Base-by-base conservation (phyloP, 2,329 filamentous ascomycete genomes). In the Fusarium concolor region DNA sequence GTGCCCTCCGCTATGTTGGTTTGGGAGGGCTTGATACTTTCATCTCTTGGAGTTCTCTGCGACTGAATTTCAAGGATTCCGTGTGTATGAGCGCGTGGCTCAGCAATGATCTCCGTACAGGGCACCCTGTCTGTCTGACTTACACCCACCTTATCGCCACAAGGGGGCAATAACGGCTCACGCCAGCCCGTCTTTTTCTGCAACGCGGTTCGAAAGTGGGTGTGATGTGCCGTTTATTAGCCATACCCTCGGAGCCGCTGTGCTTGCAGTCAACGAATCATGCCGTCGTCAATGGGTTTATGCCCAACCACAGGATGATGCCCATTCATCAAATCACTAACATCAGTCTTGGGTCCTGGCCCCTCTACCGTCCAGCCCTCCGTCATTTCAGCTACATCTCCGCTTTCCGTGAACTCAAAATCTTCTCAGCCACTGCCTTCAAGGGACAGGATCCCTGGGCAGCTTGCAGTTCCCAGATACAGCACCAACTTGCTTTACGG, bases 301-400 rank as follows among this genome's bases (percentile, higher is more conserved):
- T 62, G 42, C 44, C 55, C 55, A 43, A 62, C 61, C 43, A 62
- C 35, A 61, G 47, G 45, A 45, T 50, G 65, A 65, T 51, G 44
- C 43, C 61, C 46, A 62, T 69, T 50, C 55, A 58, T 46, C 59
- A 41, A 63, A 68, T 68, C 44, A 18, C 42, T 51, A 62, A 62
- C 65, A 46, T 43, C 39, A 33, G 26, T 26, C 46, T 46, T 37
- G 15, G 37, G 33, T 46, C 28, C 50, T 58, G 41, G 50, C 35
- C 42, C 65, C 51, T 60, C 42, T 60, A 47, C 56, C 20, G 44
- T 55, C 49, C 47, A 26, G 22, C 62, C 31, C 51, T 67, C 61
- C 65, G 61, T 68, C 65, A 68, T 69, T 68, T 69, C 66, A 68
- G 66, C 66, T 69, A 26, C 62, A 41, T 44, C 65, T 69, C 66